phyloP scores from a whole-genome alignment of 306 rosid species.

The Dicorynia guianensis region DNA sequence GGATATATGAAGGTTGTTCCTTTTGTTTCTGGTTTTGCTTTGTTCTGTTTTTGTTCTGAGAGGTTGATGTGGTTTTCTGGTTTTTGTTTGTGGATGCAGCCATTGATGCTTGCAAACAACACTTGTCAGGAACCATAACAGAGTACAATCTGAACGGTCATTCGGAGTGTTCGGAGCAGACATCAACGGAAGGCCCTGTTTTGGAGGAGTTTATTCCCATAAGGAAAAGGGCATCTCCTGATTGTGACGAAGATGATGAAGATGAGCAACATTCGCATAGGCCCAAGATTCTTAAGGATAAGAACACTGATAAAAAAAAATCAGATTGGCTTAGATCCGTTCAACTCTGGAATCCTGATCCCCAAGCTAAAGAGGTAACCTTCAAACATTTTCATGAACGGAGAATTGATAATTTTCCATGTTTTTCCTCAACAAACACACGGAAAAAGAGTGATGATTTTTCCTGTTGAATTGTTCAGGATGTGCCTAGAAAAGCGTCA shows the following conservation, averaged over 20 bases:
- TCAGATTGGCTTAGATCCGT: constrained; percentile 94
- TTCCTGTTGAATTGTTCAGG: constrained; percentile 50
- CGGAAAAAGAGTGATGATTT: background rate
- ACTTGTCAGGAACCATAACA: constrained; percentile 59
- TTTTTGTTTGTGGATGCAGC: constrained; percentile 48
- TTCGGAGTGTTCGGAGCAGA: constrained; percentile 85
- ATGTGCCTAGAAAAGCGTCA: constrained; percentile 59
- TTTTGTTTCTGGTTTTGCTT: constrained; percentile 19
- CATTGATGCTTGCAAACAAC: constrained; percentile 72
- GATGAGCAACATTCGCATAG: constrained; percentile 55
- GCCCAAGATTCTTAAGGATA: constrained; percentile 31
- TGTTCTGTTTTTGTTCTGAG: background rate
- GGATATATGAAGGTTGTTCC: background rate
- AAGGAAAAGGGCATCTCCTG: constrained; percentile 55
- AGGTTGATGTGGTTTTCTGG: background rate
- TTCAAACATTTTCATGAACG: too few relatives aligned
- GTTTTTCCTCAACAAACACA: too few relatives aligned
- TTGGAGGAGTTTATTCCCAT: constrained; percentile 89
- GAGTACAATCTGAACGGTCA: constrained; percentile 74
- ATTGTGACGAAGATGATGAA: constrained; percentile 40
- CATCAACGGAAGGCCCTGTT: constrained; percentile 65
- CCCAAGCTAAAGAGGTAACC: constrained; percentile 62
- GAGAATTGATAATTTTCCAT: too few relatives aligned
- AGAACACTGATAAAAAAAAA: constrained; percentile 52
- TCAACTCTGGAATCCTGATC: constrained; percentile 83